A percentile compares a stretch with the other conserved stretches of the same genome.
Evolutionary conservation across 148 eudicot genomes (phyloP).

Genomic region (Spergularia marina): DNA sequence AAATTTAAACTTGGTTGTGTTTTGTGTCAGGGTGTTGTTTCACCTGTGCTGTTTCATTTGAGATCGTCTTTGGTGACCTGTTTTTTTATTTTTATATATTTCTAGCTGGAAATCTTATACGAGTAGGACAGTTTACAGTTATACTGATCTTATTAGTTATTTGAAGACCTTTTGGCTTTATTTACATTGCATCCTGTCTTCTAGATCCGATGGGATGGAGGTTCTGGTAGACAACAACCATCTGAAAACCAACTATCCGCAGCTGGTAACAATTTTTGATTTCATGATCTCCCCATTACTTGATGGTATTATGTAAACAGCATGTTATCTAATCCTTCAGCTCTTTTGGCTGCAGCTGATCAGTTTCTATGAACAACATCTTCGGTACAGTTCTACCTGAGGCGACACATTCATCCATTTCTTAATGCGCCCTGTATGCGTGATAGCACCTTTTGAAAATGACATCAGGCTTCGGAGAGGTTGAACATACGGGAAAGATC

Average conservation of each 20-base stretch:
- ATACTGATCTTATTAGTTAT: background rate
- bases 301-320: background rate
- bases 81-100: background rate
- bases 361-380: constrained; percentile 71
- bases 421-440: background rate
- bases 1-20: too few species aligned
- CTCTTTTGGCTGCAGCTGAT: constrained; percentile 58
- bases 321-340: constrained; percentile 13
- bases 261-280: constrained; percentile 47
- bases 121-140: background rate
- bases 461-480: background rate
- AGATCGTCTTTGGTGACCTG: background rate
- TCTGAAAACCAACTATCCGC: constrained; percentile 81
- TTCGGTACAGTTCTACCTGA: constrained; percentile 35
- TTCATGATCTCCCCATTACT: background rate
- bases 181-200: constrained; percentile 16
- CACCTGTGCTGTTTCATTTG: background rate
- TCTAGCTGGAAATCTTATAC: background rate
- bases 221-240: constrained; percentile 78
- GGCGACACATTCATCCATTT: constrained; percentile 14
- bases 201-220: constrained; percentile 85
- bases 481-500: background rate
- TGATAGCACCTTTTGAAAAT: background rate
- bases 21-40: background rate
- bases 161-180: background rate